These are phyloP conservation scores for Suillus subalutaceus DNA, from an alignment of 768 basidiomycete species.

Conservation along the genomic window DNA sequence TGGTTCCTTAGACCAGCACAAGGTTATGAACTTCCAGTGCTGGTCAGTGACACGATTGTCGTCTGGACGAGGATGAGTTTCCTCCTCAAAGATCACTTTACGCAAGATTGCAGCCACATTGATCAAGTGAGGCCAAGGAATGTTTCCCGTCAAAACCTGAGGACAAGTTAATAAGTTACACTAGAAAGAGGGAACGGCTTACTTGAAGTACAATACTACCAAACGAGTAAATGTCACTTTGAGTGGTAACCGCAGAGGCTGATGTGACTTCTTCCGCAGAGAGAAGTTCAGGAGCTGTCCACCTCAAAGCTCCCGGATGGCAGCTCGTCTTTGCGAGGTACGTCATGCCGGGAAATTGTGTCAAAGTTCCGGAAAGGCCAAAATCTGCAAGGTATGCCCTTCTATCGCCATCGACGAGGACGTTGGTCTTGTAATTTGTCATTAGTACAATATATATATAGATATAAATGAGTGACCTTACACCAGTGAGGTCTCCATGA, in stretches of 20 bases:
- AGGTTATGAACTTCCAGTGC: no score
- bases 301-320: constrained; percentile 35
- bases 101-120: no score
- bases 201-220: constrained; percentile 35
- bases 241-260: background rate
- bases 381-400: constrained; percentile 47
- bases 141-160: background rate
- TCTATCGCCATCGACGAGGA: constrained; percentile 40
- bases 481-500: constrained; percentile 15
- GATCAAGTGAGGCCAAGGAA: background rate
- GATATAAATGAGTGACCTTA: background rate
- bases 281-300: constrained; percentile 45
- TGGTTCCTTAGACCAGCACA: no score
- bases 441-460: no score
- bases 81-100: background rate
- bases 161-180: background rate
- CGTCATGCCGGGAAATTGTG: constrained; percentile 33
- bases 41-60: no score
- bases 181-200: constrained; percentile 9
- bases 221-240: constrained; percentile 47
- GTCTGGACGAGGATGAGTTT: background rate
- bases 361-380: constrained; percentile 42
- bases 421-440: constrained; percentile 2
- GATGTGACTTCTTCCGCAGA: background rate
- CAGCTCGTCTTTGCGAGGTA: constrained; percentile 14